Base-by-base conservation (phyloP, 371 early-diverging fungal species). In the Thermomucor indicae-seudaticae region DNA sequence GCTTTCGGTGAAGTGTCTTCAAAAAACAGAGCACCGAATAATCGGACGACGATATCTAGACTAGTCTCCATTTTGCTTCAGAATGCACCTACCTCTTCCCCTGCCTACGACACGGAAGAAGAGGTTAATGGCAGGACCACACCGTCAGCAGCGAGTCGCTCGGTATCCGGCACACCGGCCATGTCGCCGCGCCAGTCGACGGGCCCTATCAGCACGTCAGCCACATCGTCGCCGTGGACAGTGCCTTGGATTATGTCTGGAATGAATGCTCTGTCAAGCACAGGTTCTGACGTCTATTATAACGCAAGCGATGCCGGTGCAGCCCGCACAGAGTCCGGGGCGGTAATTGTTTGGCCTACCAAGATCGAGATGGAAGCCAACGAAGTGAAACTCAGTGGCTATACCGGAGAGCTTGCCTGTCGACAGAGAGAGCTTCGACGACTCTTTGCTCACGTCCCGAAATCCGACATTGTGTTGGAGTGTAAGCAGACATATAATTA, bases 221-320 rank as follows among this genome's bases (percentile, higher is more conserved):
- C 48, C 3, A 28, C 60, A 10, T 39, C 56, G 0, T 51, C 61
- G 5, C 58, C 71, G 4, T 74, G 74, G 74, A 49, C 60, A n/a
- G 64, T 74, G 57, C 70, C 74, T n/a, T 74, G 74, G 74, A 43
- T 68, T 7, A 60, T 61, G 19, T 57, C 62, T 12, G 62, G 67
- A 1, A 58, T 67, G 14, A 61, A 56, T 39, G 62, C 58, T 2
- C 43, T 67, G 14, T n/a, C 57, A 29, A 29, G 27, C 20, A 47
- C 34, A 32, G 27, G 28, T 31, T 37, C 30, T 5, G 54, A 54
- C 42, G 54, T 54, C 1, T 39, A 29, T 16, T 54, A 34, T 24
- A 40, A 47, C 23, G 46, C 45, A 24, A 23, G 37, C 4, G 55
- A 53, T 10, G 17, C 28, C 17, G 30, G 28, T 19, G 23, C 29